Percentiles rank a stretch among this genome's conserved stretches.
Evolutionary conservation across 176 grass and related monocot genomes (phyloP).

Genomic region (Secale cereale): DNA sequence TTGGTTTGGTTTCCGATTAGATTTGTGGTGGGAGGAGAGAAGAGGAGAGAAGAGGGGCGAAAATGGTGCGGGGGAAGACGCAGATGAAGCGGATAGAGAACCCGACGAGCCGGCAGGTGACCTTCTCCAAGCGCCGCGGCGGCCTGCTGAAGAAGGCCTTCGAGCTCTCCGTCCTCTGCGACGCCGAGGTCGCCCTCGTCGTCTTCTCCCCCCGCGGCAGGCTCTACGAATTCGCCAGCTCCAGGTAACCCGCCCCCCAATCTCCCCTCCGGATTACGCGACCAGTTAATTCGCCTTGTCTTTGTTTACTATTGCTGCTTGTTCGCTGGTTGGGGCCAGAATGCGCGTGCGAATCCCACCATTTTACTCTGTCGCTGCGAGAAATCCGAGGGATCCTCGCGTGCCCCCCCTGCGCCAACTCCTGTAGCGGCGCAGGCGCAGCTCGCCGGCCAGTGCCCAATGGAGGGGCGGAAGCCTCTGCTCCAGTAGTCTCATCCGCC

Average conservation of each 20-base stretch:
- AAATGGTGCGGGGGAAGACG: slow-evolving; percentile 87
- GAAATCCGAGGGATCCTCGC: slow-evolving; percentile 29
- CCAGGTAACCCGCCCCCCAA: not conserved
- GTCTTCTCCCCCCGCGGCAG: slow-evolving; percentile 82
- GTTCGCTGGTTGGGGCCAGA: not conserved
- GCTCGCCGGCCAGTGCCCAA: not conserved
- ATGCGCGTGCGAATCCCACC: not conserved
- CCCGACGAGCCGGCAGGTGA: slow-evolving; percentile 68
- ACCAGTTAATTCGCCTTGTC: not conserved
- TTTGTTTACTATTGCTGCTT: slow-evolving; percentile 10
- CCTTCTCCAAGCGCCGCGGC: slow-evolving; percentile 89
- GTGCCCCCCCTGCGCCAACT: slow-evolving; percentile 1
- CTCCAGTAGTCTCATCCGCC: not conserved
- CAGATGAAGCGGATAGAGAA: slow-evolving; percentile 87
- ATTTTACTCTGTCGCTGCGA: slow-evolving; percentile 24
- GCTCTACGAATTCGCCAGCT: slow-evolving; percentile 67
- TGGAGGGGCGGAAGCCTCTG: not conserved
- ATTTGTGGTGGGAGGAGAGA: not conserved
- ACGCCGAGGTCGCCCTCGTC: slow-evolving; percentile 80
- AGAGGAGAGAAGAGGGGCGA: not conserved
- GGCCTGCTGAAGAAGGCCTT: slow-evolving; percentile 92
- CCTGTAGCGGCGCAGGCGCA: slow-evolving; percentile 6
- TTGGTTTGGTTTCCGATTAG: not conserved
- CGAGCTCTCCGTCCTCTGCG: slow-evolving; percentile 92
- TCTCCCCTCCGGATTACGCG: too few species aligned